These are phyloP conservation scores for Neofusicoccum umdonicola DNA, from an alignment of 2,329 filamentous ascomycete species.

Conservation along the genomic window DNA sequence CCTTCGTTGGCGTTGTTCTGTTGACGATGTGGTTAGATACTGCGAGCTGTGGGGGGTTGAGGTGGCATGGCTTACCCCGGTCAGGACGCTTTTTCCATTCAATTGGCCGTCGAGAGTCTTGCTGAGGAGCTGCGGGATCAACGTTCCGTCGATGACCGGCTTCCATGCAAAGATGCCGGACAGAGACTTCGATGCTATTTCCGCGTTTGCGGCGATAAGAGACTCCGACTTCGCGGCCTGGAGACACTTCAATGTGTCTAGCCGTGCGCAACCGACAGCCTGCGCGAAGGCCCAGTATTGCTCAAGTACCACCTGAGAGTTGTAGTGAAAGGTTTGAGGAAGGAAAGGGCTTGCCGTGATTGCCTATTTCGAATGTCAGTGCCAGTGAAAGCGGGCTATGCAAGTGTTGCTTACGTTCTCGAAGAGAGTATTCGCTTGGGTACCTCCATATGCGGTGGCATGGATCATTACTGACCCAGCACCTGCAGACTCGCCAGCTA, in stretches of 20 bases:
- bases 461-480: slow-evolving; percentile 40
- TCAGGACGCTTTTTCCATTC: slow-evolving; percentile 40
- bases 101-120: slow-evolving; percentile 37
- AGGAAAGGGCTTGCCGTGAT: slow-evolving; percentile 50
- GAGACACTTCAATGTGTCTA: slow-evolving; percentile 47
- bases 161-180: slow-evolving; percentile 58
- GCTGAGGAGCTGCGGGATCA: slow-evolving; percentile 46
- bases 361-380: neutral
- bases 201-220: slow-evolving; percentile 55
- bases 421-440: slow-evolving; percentile 25
- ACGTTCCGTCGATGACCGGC: slow-evolving; percentile 58
- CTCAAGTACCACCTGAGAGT: slow-evolving; percentile 50
- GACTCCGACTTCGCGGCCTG: slow-evolving; percentile 53
- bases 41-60: no score
- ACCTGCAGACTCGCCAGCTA: slow-evolving; percentile 40
- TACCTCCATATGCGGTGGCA: slow-evolving; percentile 34
- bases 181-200: slow-evolving; percentile 50
- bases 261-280: slow-evolving; percentile 41
- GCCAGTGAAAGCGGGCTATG: no score
- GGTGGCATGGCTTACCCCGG: slow-evolving; percentile 23
- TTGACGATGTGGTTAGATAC: slow-evolving; percentile 27
- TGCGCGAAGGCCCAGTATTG: slow-evolving; percentile 51
- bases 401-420: no score
- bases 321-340: slow-evolving; percentile 57
- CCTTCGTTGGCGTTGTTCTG: slow-evolving; percentile 48